Evolutionary conservation across 208 protist species (phyloP).

Genomic region (Trypanosomatidae sp.): DNA sequence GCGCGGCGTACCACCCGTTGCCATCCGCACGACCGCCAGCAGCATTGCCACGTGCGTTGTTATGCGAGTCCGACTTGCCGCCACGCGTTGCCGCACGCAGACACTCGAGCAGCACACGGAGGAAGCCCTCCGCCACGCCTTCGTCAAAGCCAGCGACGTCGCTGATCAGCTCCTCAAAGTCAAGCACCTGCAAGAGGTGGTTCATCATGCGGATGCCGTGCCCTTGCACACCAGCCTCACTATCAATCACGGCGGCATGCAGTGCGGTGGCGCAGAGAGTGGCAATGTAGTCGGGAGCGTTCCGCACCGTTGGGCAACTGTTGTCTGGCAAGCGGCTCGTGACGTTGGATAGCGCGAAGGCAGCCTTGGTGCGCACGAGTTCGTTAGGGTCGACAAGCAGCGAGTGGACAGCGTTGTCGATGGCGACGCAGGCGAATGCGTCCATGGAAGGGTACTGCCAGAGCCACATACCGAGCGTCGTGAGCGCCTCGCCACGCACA

Average conservation of each 20-base stretch:
- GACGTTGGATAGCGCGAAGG: constrained; percentile 77
- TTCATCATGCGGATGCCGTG: constrained; percentile 89
- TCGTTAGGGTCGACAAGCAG: constrained; percentile 43
- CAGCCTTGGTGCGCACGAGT: constrained; percentile 66
- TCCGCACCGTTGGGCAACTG: constrained; percentile 22
- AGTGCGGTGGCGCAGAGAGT: constrained; percentile 61
- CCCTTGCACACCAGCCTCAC: constrained; percentile 42
- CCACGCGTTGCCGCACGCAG: constrained; percentile 32
- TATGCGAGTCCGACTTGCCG: too few relatives aligned
- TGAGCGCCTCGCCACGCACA: constrained; percentile 73
- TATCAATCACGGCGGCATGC: constrained; percentile 40
- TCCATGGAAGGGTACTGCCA: constrained; percentile 75
- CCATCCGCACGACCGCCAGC: background rate
- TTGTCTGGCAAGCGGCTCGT: constrained; percentile 40
- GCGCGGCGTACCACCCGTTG: constrained; percentile 6
- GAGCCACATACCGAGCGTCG: constrained; percentile 75
- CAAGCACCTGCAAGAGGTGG: constrained; percentile 55
- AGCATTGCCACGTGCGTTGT: background rate
- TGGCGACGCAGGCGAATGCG: constrained; percentile 28
- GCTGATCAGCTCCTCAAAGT: constrained; percentile 64
- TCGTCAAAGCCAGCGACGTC: constrained; percentile 44
- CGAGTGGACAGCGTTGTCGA: constrained; percentile 45
- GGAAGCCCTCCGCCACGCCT: constrained; percentile 69
- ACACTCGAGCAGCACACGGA: constrained; percentile 54
- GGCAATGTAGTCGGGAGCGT: constrained; percentile 34